Conservation (phyloP, 202 grass and related monocot species). For the Elaeis oleifera region DNA sequence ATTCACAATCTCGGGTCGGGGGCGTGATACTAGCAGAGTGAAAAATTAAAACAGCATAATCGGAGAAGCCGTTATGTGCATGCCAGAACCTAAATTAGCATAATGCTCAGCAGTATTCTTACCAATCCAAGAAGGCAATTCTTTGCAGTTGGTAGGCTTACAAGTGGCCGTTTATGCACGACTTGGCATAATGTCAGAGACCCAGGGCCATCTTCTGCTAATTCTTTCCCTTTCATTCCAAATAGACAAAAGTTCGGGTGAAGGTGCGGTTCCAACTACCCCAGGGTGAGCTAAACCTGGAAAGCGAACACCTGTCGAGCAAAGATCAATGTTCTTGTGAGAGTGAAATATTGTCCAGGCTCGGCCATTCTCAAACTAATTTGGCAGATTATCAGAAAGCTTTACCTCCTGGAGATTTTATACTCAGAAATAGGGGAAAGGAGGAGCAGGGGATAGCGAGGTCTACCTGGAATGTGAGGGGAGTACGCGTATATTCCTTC, state of each 20-base stretch:
- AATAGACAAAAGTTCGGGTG: conserved; percentile 66
- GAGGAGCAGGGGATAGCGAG: too few species aligned
- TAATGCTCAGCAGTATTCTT: conserved; percentile 19
- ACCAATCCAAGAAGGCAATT: conserved; percentile 70
- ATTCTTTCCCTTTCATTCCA: conserved; percentile 83
- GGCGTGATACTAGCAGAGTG: too few species aligned
- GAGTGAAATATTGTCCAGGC: conserved; percentile 1
- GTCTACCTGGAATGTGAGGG: conserved; percentile 66
- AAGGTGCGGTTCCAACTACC: conserved; percentile 78
- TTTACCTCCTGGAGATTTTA: too few species aligned
- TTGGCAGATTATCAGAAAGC: too few species aligned
- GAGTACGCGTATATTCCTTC: conserved; percentile 95
- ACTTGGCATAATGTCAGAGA: conserved; percentile 71
- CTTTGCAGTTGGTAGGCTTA: conserved; percentile 50
- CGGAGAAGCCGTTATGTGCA: too few species aligned
- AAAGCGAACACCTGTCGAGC: conserved; percentile 61
- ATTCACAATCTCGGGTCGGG: too few species aligned
- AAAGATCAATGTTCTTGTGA: background rate
- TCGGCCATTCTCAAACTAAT: too few species aligned
- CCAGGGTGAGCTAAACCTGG: conserved; percentile 83
- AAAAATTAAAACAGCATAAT: too few species aligned
- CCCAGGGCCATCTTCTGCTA: conserved; percentile 37
- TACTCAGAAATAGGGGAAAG: too few species aligned
- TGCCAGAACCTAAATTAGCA: too few species aligned
- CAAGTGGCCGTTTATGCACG: conserved; percentile 70